A percentile compares a stretch with the other conserved stretches of the same genome.
phyloP scores from a whole-genome alignment of 768 basidiomycete species.

The Collybia mongolica region DNA sequence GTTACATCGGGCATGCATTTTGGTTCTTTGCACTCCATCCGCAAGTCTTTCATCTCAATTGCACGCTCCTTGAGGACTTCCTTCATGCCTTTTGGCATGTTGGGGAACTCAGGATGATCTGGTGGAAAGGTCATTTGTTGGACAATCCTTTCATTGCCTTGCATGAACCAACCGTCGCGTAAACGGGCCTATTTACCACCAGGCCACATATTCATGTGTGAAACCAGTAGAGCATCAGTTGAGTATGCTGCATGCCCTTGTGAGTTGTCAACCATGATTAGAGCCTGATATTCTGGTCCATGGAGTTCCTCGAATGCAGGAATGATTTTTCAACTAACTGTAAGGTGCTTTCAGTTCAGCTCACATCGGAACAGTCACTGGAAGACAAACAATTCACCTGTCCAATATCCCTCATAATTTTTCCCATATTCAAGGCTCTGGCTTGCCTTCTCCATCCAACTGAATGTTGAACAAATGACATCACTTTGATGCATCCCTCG shows the following conservation, averaged over 20 bases:
- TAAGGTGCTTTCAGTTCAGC: conserved; percentile 15
- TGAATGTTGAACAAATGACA: conserved; percentile 30
- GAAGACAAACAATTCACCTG: conserved; percentile 22
- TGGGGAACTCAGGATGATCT: conserved; percentile 26
- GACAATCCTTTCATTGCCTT: conserved; percentile 17
- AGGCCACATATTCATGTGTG: conserved; percentile 33
- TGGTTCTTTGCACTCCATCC: too few relatives aligned
- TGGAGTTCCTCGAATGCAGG: conserved; percentile 28
- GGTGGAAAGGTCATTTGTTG: conserved; percentile 35
- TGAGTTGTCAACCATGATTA: conserved; percentile 41
- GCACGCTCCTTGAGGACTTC: too few relatives aligned
- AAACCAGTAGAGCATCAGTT: conserved; percentile 29
- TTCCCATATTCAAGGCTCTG: conserved; percentile 40
- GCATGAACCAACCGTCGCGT: conserved; percentile 29
- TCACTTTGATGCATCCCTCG: conserved; percentile 35
- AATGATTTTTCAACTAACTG: conserved; percentile 26
- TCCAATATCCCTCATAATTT: conserved; percentile 40
- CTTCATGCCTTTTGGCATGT: conserved; percentile 23
- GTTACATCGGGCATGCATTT: too few relatives aligned
- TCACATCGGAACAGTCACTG: too few relatives aligned
- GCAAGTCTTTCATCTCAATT: too few relatives aligned
- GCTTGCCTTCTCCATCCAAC: conserved; percentile 27
- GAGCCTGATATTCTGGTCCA: conserved; percentile 28
- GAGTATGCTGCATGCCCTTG: conserved; percentile 39
- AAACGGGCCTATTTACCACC: conserved; percentile 37